Base-by-base conservation (phyloP, 2,329 filamentous ascomycete genomes). In the Talaromyces sp. region DNA sequence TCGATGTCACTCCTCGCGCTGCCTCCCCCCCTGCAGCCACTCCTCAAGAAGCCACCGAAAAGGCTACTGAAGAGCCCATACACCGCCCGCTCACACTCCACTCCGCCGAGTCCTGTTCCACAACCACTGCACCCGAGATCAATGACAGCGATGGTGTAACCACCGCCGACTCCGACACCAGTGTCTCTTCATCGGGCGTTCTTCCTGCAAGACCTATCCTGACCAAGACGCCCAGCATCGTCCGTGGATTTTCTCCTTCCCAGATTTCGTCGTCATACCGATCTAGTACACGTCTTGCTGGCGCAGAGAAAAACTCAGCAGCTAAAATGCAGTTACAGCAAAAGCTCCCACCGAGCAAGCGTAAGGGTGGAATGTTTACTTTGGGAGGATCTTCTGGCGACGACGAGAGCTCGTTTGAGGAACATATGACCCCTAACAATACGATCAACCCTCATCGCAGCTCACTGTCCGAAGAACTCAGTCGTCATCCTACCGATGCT, bases 301-400 rank as follows among this genome's bases (percentile, higher is more conserved):
- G 75, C 43, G 79, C 81, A 52, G 69, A 75, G 2, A 39, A 60
- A 19, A 57, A 31, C 19, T n/a, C 48, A 68, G 77, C 41, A 15
- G 35, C 81, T 37, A 77, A 80, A 10, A 82, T 40, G 36, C 51
- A 54, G n/a, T 28, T 52, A 2, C 59, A 87, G 65, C 79, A 81
- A 17, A 81, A 69, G 25, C 78, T 83, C 37, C 71, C 70, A 5
- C 70, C 75, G 64, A 67, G 75, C 59, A 90, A 88, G 77, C 84
- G 83, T 63, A 87, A 91, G 66, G 83, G 84, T 65, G 81, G 84
- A 52, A 85, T 86, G 74, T 84, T 84, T 64, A 78, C 80, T 5
- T 81, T 96, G 6, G 91, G 91, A 52, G 91, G 91, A 54, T 95
- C 91, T 0, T 96, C 89, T 53, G 91, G 88, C 31, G 91, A 92